phyloP scores from a whole-genome alignment of 2,329 filamentous ascomycete genomes.

The Botryosphaeria dothidea region DNA sequence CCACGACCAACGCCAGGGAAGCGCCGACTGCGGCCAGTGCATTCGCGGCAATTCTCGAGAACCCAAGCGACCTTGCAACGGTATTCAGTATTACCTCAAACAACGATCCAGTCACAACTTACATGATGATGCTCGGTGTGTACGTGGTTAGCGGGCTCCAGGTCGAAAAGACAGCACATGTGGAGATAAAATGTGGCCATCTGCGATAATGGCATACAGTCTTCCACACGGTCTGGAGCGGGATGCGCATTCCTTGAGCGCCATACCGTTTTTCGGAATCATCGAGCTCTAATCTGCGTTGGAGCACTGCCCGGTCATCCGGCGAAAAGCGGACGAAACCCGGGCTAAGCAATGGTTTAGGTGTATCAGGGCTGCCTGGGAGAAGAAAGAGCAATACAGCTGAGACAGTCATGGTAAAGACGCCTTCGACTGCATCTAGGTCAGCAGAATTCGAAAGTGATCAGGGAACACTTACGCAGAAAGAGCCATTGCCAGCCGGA shows the following conservation, averaged over 20 bases:
- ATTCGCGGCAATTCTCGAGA: constrained; percentile 49
- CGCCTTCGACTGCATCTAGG: constrained; percentile 41
- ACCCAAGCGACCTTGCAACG: constrained; percentile 41
- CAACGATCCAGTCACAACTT: neutral
- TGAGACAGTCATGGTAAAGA: constrained; percentile 46
- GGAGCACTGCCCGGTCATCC: constrained; percentile 36
- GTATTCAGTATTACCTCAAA: neutral
- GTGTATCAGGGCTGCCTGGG: constrained; percentile 45
- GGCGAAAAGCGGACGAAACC: constrained; percentile 43
- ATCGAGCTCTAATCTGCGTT: constrained; percentile 37
- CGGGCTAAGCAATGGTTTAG: constrained; percentile 40
- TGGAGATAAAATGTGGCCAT: constrained; percentile 50
- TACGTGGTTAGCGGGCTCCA: constrained; percentile 57
- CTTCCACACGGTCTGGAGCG: constrained; percentile 43
- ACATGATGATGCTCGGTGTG: constrained; percentile 46
- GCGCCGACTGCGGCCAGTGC: constrained; percentile 46
- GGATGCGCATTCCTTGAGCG: constrained; percentile 40
- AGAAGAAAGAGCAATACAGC: constrained; percentile 45
- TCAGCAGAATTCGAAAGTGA: too few species aligned
- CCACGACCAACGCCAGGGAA: constrained; percentile 48
- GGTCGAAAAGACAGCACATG: constrained; percentile 54
- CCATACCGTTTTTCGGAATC: constrained; percentile 34
- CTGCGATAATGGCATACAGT: constrained; percentile 48
- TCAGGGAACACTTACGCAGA: constrained; percentile 42
- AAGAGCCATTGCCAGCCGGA: constrained; percentile 56